phyloP scores from a whole-genome alignment of 345 rosid species.

The Eucalyptus cloeziana region DNA sequence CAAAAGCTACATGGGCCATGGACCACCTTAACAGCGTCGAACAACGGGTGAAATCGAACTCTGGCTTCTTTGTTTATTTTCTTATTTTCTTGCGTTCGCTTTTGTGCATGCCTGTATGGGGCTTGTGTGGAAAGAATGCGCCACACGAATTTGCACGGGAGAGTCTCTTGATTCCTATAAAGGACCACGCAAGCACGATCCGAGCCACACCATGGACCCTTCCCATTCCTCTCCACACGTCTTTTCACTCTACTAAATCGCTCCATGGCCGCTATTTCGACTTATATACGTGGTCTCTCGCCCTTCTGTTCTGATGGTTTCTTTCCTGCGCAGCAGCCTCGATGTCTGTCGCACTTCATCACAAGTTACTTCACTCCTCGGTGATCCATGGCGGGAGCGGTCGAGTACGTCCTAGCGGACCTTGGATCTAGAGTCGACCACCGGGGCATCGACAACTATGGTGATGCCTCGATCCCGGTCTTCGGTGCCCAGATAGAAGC shows the following conservation, averaged over 20 bases:
- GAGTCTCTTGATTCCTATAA: neutral
- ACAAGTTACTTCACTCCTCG: constrained; percentile 13
- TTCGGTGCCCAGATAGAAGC: constrained; percentile 78
- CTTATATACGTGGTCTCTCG: neutral
- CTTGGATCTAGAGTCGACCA: constrained; percentile 82
- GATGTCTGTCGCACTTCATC: constrained; percentile 47
- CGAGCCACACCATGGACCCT: neutral
- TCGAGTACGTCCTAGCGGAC: constrained; percentile 67
- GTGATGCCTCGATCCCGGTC: constrained; percentile 51
- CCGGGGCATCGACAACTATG: constrained; percentile 86
- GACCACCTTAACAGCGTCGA: neutral
- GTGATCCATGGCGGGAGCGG: constrained; percentile 30
- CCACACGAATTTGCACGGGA: neutral
- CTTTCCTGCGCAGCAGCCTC: neutral
- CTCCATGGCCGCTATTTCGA: constrained; percentile 5
- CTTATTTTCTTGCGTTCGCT: neutral
- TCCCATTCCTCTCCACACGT: neutral
- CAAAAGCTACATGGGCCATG: neutral
- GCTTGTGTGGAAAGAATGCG: neutral
- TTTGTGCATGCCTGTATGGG: neutral
- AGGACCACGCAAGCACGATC: constrained; percentile 44
- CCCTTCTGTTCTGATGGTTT: neutral
- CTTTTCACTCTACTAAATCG: neutral
- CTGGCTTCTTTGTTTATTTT: neutral
- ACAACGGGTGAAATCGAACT: neutral